Conservation (phyloP, 495 filamentous ascomycete genomes). For the Hyaloscypha finlandica region DNA sequence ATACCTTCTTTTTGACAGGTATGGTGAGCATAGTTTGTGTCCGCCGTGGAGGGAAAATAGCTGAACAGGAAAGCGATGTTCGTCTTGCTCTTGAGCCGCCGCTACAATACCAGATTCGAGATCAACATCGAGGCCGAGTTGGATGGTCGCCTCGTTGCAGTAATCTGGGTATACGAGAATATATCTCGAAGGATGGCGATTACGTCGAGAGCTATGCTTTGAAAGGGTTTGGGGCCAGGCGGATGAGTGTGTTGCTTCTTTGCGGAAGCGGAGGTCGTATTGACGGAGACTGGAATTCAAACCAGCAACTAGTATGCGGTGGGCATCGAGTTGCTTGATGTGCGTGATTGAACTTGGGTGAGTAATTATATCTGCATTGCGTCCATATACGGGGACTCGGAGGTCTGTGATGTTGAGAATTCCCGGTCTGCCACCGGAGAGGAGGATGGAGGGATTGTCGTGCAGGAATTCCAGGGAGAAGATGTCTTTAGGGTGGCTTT, state of each 20-base stretch:
- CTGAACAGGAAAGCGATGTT: conserved; percentile 6
- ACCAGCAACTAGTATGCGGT: conserved; percentile 31
- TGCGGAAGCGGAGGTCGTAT: conserved; percentile 33
- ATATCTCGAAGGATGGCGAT: conserved; percentile 3
- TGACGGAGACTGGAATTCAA: conserved; percentile 27
- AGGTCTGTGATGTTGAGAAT: conserved; percentile 29
- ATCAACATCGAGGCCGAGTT: conserved; percentile 32
- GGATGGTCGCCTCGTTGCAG: conserved; percentile 20
- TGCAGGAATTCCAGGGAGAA: conserved; percentile 27
- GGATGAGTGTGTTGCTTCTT: neutral
- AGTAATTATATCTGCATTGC: conserved; percentile 17
- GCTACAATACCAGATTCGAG: conserved; percentile 28
- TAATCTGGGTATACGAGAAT: conserved; percentile 26
- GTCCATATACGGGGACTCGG: conserved; percentile 11
- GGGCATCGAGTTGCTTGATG: conserved; percentile 28
- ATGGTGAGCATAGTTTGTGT: conserved; percentile 14
- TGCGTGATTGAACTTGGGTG: conserved; percentile 32
- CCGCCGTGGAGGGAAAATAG: conserved; percentile 30
- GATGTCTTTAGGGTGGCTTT: conserved; percentile 15
- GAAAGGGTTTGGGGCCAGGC: neutral
- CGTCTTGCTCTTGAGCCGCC: conserved; percentile 27
- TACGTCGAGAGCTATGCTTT: neutral
- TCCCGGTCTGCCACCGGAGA: conserved; percentile 27
- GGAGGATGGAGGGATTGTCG: conserved; percentile 21
- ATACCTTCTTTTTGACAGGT: neutral